Evolutionary conservation across 2,329 filamentous ascomycete genomes (phyloP).

Genomic region (Curvularia sp.): DNA sequence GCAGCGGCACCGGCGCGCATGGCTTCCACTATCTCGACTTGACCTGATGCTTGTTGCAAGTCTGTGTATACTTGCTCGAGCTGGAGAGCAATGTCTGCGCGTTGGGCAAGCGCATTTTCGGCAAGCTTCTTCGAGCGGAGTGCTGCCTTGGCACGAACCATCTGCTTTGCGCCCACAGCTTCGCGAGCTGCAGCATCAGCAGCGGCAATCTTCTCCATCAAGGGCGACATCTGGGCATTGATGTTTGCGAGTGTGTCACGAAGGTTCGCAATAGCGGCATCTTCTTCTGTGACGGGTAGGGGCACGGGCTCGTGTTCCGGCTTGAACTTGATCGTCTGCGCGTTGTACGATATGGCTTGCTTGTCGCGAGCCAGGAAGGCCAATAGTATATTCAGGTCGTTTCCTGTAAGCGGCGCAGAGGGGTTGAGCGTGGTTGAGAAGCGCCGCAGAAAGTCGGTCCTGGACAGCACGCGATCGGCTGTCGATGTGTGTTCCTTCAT

Average conservation of each 20-base stretch:
- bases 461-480: constrained; percentile 47
- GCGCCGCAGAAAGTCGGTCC: constrained; percentile 43
- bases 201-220: constrained; percentile 62
- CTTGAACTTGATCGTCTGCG: constrained; percentile 79
- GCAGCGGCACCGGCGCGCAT: constrained; percentile 81
- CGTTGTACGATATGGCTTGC: constrained; percentile 77
- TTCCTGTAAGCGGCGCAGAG: constrained; percentile 37
- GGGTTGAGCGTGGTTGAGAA: constrained; percentile 42
- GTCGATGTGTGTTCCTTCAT: constrained; percentile 44
- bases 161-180: constrained; percentile 76
- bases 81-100: constrained; percentile 76
- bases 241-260: constrained; percentile 75
- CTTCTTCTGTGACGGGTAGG: constrained; percentile 73
- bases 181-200: constrained; percentile 67
- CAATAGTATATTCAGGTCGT: constrained; percentile 79
- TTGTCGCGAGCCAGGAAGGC: constrained; percentile 61
- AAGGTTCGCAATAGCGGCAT: constrained; percentile 81
- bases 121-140: constrained; percentile 83
- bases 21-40: constrained; percentile 80
- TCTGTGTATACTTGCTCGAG: constrained; percentile 83
- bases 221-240: constrained; percentile 68
- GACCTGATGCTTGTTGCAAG: constrained; percentile 84
- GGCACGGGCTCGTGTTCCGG: constrained; percentile 46
- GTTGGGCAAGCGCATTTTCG: constrained; percentile 74
- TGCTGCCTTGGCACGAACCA: constrained; percentile 75